Conservation (phyloP, 2,329 filamentous ascomycete genomes). For the Daldinia sp. region DNA sequence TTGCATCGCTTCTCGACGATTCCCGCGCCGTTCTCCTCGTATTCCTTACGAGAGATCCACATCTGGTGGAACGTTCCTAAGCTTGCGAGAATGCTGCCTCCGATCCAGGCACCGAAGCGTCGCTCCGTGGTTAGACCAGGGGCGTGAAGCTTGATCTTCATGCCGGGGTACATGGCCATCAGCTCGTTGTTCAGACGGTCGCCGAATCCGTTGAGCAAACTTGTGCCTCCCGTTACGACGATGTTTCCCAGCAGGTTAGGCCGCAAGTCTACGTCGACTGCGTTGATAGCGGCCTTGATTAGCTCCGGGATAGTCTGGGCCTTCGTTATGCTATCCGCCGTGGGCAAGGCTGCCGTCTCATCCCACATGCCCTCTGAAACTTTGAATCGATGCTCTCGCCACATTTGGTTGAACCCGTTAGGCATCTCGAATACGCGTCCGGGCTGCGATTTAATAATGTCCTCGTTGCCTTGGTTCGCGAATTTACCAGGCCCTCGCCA, state of each 20-base stretch:
- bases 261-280: constrained; percentile 88
- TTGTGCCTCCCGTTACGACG: constrained; percentile 89
- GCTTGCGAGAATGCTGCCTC: constrained; percentile 93
- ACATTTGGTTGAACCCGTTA: constrained; percentile 95
- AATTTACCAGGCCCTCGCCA: constrained; percentile 84
- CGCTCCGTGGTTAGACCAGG: constrained; percentile 87
- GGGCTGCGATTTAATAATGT: constrained; percentile 74
- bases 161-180: constrained; percentile 80
- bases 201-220: constrained; percentile 88
- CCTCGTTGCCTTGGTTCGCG: constrained; percentile 73
- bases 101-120: constrained; percentile 94
- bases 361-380: constrained; percentile 93
- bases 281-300: constrained; percentile 77
- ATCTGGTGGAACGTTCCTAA: constrained; percentile 98
- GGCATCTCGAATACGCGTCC: constrained; percentile 96
- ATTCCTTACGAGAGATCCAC: constrained; percentile 98
- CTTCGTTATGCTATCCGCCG: constrained; percentile 53
- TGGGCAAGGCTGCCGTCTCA: constrained; percentile 73
- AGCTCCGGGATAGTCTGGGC: constrained; percentile 84
- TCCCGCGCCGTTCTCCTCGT: constrained; percentile 89
- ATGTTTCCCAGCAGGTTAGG: constrained; percentile 86
- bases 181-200: constrained; percentile 90
- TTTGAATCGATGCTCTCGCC: constrained; percentile 85
- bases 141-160: constrained; percentile 87
- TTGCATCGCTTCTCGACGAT: constrained; percentile 98